Base-by-base conservation (phyloP, 352 stramenopile species). In the Phytopythium boreale region DNA sequence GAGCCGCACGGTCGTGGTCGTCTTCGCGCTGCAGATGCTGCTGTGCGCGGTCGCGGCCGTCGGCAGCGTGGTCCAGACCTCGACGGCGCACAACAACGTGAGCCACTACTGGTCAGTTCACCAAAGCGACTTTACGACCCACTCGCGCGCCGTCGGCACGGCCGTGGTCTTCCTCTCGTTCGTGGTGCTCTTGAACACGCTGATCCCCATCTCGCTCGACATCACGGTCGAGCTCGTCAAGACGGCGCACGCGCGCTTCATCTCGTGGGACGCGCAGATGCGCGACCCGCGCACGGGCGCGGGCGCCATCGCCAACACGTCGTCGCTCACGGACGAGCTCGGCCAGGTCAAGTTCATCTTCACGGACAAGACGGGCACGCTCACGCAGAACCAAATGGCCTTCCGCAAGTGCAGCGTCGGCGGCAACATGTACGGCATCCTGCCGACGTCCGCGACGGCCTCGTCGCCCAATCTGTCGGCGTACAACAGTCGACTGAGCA, bases 331-430 rank as follows among this genome's bases (percentile, higher is more conserved):
- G 2, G 93, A 98, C 53, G 92, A 98, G 58, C 77, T 98, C 1
- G 94, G 94, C 0, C 93, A 98, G 72, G 84, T 98, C 27, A 87
- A 87, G 59, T 96, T 94, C 56, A 87, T 98, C 66, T 97, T 98
- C 67, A 98, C 80, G 0, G 95, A 98, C 71, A 98, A 98, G 69
- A 98, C 95, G 4, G 95, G 95, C 9, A 98, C 95, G 29, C 68
- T 98, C 50, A 98, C 95, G 19, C 79, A 93, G 60, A 98, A 98
- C 67, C 79, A 91, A 49, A 98, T 98, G 95, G 86, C 94, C 53
- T 99, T 99, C 66, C 97, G 97, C 43, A 92, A 95, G 60, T 98
- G 93, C 67, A 97, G 87, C 63, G 90, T 98, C 17, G 88, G 90
- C 57, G 91, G 93, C 22, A 67, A 76, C 8, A 64, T 95, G n/a